Base-by-base conservation (phyloP, 805 yeast species). In the Spathaspora passalidarum region DNA sequence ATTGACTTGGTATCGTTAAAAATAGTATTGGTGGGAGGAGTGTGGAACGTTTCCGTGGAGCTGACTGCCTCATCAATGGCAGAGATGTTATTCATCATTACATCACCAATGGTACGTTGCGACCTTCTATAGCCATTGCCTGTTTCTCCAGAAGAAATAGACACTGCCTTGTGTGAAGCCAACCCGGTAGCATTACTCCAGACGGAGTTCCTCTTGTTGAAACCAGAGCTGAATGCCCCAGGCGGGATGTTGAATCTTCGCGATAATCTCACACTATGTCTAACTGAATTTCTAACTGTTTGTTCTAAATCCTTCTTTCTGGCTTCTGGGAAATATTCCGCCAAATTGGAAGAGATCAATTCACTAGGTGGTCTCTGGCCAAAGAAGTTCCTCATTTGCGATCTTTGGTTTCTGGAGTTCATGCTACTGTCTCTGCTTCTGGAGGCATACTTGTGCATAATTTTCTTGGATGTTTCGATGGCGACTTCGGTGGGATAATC, bases 361-460 rank as follows among this genome's bases (percentile, higher is more conserved):
- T 89, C 96, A 49, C 94, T 84, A 1, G 98, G 91, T 5, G 99
- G 99, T 57, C 99, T 75, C 62, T 88, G 96, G 19, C 95, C 95
- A 63, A 84, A 84, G 48, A 87, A 76, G 45, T 69, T 73, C 46
- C 79, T 71, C 55, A 76, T 49, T 2, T 62, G 56, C 36, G 54
- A 36, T 42, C 45, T 29, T 7, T 9, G 18, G n/a, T 25, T 25
- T 19, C 34, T n/a, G 56, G 22, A 42, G 40, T 17, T 40, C 18
- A n/a, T 17, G 17, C 6, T 36, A n/a, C 9, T 36, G 29, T 21
- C 38, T 21, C 13, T n/a, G 8, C 5, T 36, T 18, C 38, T 36
- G 5, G 38, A 19, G 3, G 38, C 14, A 20, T 16, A 36, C 43
- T 63, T 69, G 44, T 51, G 59, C 55, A 63, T 65, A 45, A 79